Percentiles rank a stretch among this genome's conserved stretches.
Conservation (phyloP, 2,329 filamentous ascomycete species). For the Colletotrichum karsti region DNA sequence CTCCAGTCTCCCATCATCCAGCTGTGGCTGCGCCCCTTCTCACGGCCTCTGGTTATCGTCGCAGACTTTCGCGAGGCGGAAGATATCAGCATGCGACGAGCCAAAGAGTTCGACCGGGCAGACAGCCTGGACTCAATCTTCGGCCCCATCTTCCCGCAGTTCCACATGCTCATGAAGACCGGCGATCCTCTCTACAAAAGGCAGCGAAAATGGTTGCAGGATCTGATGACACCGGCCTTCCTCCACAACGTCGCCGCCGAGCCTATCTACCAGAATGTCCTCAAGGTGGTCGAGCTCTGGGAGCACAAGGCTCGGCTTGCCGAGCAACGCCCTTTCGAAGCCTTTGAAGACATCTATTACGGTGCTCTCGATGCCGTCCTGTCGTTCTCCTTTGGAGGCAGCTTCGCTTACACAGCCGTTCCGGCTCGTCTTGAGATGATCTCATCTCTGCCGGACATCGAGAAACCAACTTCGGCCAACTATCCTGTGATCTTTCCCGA, state of each 20-base stretch:
- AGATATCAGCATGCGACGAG: conserved; percentile 51
- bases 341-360: conserved; percentile 37
- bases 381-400: conserved; percentile 35
- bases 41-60: conserved; percentile 51
- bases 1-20: conserved; percentile 53
- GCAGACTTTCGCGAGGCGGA: conserved; percentile 43
- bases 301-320: conserved; percentile 38
- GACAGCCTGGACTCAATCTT: background rate
- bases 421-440: background rate
- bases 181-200: conserved; percentile 34
- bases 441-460: background rate
- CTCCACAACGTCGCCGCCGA: conserved; percentile 40
- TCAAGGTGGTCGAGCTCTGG: conserved; percentile 43
- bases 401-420: background rate
- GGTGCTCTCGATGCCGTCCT: conserved; percentile 40
- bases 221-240: conserved; percentile 46
- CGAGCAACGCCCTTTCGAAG: conserved; percentile 38
- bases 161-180: conserved; percentile 39
- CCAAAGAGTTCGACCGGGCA: conserved; percentile 51
- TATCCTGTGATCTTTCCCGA: background rate
- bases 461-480: background rate
- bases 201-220: conserved; percentile 44
- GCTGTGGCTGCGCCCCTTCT: conserved; percentile 52
- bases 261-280: conserved; percentile 39
- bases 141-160: background rate